Evolutionary conservation across 768 basidiomycete genomes (phyloP).

Genomic region (Kwoniella shandongensis): DNA sequence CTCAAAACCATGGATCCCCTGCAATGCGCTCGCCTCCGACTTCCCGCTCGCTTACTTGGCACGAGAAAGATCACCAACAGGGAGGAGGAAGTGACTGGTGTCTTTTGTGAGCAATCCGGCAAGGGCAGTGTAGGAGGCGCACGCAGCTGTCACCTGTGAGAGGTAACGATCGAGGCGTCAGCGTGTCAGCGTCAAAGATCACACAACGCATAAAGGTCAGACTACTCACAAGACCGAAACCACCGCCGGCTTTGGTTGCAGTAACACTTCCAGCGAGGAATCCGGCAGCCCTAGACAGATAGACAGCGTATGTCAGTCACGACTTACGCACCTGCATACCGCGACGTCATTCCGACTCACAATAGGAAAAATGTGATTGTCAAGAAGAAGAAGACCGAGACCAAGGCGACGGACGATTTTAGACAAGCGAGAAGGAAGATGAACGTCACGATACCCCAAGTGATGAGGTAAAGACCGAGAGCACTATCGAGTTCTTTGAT

Average conservation of each 20-base stretch:
- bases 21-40: too few species aligned
- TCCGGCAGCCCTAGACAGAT: conserved; percentile 48
- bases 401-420: conserved; percentile 59
- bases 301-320: too few species aligned
- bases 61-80: conserved; percentile 46
- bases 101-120: conserved; percentile 54
- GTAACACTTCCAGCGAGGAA: conserved; percentile 49
- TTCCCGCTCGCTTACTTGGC: conserved; percentile 4
- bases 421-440: conserved; percentile 58
- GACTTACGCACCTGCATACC: not conserved
- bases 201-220: not conserved
- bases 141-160: conserved; percentile 46
- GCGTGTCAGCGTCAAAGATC: not conserved
- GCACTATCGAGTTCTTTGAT: conserved; percentile 34
- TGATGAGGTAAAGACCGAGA: conserved; percentile 43
- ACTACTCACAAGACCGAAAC: conserved; percentile 51
- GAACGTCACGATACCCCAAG: conserved; percentile 46
- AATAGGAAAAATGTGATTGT: conserved; percentile 57
- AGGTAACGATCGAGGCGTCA: not conserved
- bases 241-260: conserved; percentile 52
- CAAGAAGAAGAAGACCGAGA: conserved; percentile 61
- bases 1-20: too few species aligned
- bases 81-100: conserved; percentile 50
- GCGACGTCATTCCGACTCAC: conserved; percentile 15
- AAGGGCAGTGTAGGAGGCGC: conserved; percentile 53